phyloP scores from a whole-genome alignment of 768 basidiomycete species.

The Mycena sanguinolenta region DNA sequence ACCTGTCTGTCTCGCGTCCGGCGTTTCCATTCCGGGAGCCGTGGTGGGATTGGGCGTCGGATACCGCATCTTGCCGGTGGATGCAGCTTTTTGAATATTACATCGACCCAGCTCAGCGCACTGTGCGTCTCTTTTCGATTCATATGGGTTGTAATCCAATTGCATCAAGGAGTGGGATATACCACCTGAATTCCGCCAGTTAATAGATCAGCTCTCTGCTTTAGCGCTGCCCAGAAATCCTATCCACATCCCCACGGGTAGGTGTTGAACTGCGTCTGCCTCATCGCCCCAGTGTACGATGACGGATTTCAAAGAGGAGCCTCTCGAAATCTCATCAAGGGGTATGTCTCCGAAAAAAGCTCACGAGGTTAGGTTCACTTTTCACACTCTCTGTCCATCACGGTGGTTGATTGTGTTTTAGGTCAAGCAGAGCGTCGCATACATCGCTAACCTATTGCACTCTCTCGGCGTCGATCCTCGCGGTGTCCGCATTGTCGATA shows the following conservation, averaged over 20 bases:
- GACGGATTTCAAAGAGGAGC: slow-evolving; percentile 15
- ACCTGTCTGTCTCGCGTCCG: slow-evolving; percentile 43
- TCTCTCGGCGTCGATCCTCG: slow-evolving; percentile 39
- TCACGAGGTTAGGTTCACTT: slow-evolving; percentile 67
- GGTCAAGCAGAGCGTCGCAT: slow-evolving; percentile 72
- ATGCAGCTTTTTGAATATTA: slow-evolving; percentile 31
- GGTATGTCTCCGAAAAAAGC: slow-evolving; percentile 85
- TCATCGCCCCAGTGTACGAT: neutral
- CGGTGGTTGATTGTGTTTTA: slow-evolving; percentile 9
- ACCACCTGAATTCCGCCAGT: slow-evolving; percentile 20
- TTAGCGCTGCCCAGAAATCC: slow-evolving; percentile 24
- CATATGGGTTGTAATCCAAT: neutral
- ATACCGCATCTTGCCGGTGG: slow-evolving; percentile 32
- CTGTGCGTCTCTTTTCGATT: slow-evolving; percentile 7
- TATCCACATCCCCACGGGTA: slow-evolving; percentile 12
- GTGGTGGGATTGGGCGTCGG: slow-evolving; percentile 54
- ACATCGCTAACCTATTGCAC: slow-evolving; percentile 56
- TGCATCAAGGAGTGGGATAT: slow-evolving; percentile 18
- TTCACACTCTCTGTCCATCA: slow-evolving; percentile 9
- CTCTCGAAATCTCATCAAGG: slow-evolving; percentile 26
- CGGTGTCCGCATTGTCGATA: slow-evolving; percentile 68
- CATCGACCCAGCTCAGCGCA: slow-evolving; percentile 18
- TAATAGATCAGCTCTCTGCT: slow-evolving; percentile 26
- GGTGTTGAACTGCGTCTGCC: neutral
- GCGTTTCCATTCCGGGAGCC: slow-evolving; percentile 42